These are phyloP conservation scores for Chaetothyriales sp. DNA, from an alignment of 2,329 filamentous ascomycete genomes.

Conservation along the genomic window DNA sequence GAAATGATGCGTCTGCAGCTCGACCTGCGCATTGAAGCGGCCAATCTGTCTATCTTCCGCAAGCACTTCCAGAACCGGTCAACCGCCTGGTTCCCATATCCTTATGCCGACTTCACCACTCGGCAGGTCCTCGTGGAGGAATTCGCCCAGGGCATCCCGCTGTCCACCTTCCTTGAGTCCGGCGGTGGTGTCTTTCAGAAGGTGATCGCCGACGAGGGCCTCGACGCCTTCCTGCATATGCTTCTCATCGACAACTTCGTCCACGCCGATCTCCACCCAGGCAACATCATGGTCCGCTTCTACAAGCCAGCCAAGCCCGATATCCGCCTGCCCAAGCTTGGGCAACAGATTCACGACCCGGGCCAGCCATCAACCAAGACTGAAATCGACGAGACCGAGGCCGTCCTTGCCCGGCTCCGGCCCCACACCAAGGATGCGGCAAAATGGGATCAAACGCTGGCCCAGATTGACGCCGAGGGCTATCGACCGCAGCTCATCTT, in stretches of 20 bases:
- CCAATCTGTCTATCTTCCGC: slow-evolving; percentile 74
- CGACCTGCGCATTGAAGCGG: slow-evolving; percentile 83
- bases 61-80: slow-evolving; percentile 77
- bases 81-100: slow-evolving; percentile 93
- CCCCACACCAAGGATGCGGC: slow-evolving; percentile 53
- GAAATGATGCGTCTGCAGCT: slow-evolving; percentile 99
- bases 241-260: slow-evolving; percentile 94
- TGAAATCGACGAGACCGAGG: slow-evolving; percentile 65
- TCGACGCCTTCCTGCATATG: slow-evolving; percentile 95
- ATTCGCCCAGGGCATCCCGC: slow-evolving; percentile 83
- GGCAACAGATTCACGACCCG: slow-evolving; percentile 19
- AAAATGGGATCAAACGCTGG: slow-evolving; percentile 60
- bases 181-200: slow-evolving; percentile 85
- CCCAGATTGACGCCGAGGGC: slow-evolving; percentile 67
- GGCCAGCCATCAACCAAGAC: slow-evolving; percentile 32
- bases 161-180: slow-evolving; percentile 79
- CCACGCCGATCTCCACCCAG: slow-evolving; percentile 88
- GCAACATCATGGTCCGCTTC: slow-evolving; percentile 99
- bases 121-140: slow-evolving; percentile 87
- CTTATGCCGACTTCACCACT: slow-evolving; percentile 83
- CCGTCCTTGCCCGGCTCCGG: slow-evolving; percentile 64
- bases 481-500: slow-evolving; percentile 91
- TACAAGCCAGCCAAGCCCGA: slow-evolving; percentile 66
- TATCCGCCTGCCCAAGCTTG: slow-evolving; percentile 38
- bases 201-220: slow-evolving; percentile 85